Base-by-base conservation (phyloP, 768 basidiomycete genomes). In the Glaciozyma antarctica region DNA sequence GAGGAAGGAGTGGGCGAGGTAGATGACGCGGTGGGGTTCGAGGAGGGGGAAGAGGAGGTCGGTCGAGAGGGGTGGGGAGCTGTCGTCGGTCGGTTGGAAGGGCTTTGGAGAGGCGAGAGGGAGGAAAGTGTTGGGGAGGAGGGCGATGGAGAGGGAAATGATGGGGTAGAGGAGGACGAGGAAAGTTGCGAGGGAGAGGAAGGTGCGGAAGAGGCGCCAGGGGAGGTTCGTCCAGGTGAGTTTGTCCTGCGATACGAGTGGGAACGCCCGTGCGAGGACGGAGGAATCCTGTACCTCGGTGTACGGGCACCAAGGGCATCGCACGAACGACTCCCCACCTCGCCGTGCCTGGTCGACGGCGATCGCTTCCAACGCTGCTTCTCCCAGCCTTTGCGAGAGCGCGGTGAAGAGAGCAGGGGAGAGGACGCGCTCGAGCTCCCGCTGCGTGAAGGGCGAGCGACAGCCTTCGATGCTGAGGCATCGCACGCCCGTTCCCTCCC, bases 301-400 rank as follows among this genome's bases (percentile, higher is more conserved):
- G 57, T 52, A 63, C 7, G 41, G 28, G n/a, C 63, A 63, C 38
- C 52, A 52, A 3, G 63, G 63, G 43, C 63, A 63, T 0, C 49
- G 57, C 16, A 21, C 17, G 49, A 63, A 21, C 10, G 4, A n/a
- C 34, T 32, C 47, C 22, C 1, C n/a, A 22, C 3, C n/a, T 19
- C 13, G 15, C n/a, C 51, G 28, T 7, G 22, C 28, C 22, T 28
- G 22, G 8, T 32, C 16, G 43, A 19, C 12, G 1, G 26, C 60
- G 41, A 61, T 9, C 10, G 2, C n/a, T 17, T 57, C 62, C 32
- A 63, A 34, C 8, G 32, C 48, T 6, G 47, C 38, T 5, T 49
- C 55, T 2, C 32, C 38, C 9, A 57, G 24, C 13, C 55, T 21
- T 10, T 10, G 5, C 10, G 43, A 30, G 6, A 63, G 41, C 2